Base-by-base conservation (phyloP, 768 basidiomycete species). In the Phaeolepiota aurea region DNA sequence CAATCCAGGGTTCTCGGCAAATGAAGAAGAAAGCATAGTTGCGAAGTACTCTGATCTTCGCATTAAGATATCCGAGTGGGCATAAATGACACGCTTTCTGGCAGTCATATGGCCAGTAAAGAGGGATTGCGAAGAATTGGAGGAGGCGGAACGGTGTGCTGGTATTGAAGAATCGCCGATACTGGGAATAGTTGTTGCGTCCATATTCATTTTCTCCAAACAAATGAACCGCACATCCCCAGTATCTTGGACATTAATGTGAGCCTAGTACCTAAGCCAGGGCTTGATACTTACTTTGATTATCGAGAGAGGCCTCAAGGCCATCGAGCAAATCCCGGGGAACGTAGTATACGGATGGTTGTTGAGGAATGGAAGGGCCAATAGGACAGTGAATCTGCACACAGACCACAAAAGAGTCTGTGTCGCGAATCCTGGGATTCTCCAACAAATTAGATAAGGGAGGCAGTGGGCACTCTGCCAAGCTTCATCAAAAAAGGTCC, bases 211-310 rank as follows among this genome's bases (percentile, higher is more conserved):
- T 46, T 64, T 56, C 53, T 89, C 84, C 5, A 87, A 60, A 52
- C 84, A 86, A 5, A 87, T 61, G 48, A 89, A 87, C 40, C 74
- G 70, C 4, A 89, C 77, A 53, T 89, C 86, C 9, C 85, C 85
- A 2, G 85, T 85, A 49, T 81, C 77, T 77, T 53, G 38, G 18
- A 28, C n/a, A n/a, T n/a, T n/a, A 28, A 7, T 28, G 25, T 28
- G 7, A 28, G 25, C n/a, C n/a, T 28, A 7, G 25, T 28, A 28
- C 7, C n/a, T 28, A 28, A 28, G n/a, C 25, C n/a, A 7, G 25
- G n/a, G 7, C 25, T 28, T 28, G n/a, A 35, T 14, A 57, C 77
- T 51, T 44, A 82, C 81, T 80, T 2, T 77, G 57, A 47, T 87
- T 86, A 53, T 87, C 87, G 16, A 89, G 54, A 3, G 81, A 77